Evolutionary conservation across 805 yeast genomes (phyloP).

Genomic region (Saccharomycopsis fibuligera): DNA sequence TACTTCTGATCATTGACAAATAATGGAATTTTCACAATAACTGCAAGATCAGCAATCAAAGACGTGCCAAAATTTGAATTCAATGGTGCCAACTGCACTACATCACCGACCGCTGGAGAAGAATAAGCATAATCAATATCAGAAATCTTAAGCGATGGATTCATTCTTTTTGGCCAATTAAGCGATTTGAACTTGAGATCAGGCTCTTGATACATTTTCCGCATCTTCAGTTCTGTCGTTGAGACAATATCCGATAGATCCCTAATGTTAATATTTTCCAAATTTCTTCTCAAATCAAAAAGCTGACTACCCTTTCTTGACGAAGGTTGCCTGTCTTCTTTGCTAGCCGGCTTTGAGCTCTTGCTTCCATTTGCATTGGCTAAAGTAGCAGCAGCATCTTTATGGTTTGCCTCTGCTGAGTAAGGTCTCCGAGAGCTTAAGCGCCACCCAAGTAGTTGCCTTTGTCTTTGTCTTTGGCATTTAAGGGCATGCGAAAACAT

Average conservation of each 20-base stretch:
- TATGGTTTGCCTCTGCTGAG: no score
- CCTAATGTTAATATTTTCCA: slow-evolving; percentile 9
- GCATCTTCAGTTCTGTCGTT: neutral
- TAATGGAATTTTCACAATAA: slow-evolving; percentile 4
- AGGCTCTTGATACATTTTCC: neutral
- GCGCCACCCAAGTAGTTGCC: no score
- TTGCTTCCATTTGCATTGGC: no score
- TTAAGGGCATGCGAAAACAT: no score
- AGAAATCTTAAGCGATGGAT: neutral
- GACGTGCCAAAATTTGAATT: neutral
- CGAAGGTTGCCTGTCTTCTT: no score
- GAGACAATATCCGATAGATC: slow-evolving; percentile 1
- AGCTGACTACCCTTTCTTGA: no score
- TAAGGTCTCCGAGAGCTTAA: no score
- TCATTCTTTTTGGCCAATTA: neutral
- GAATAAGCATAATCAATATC: neutral
- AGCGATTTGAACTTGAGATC: neutral
- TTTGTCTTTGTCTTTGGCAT: no score
- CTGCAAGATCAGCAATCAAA: slow-evolving; percentile 2
- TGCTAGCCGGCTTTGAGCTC: no score
- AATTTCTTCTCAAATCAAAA: slow-evolving; percentile 10
- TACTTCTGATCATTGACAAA: neutral
- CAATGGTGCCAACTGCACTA: slow-evolving; percentile 1
- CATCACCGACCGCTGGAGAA: slow-evolving; percentile 1
- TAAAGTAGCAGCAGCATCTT: no score